Evolutionary conservation across 2,329 filamentous ascomycete species (phyloP), one percentile per base, ranked within the genome.

Genomic region (Alternaria solani): DNA sequence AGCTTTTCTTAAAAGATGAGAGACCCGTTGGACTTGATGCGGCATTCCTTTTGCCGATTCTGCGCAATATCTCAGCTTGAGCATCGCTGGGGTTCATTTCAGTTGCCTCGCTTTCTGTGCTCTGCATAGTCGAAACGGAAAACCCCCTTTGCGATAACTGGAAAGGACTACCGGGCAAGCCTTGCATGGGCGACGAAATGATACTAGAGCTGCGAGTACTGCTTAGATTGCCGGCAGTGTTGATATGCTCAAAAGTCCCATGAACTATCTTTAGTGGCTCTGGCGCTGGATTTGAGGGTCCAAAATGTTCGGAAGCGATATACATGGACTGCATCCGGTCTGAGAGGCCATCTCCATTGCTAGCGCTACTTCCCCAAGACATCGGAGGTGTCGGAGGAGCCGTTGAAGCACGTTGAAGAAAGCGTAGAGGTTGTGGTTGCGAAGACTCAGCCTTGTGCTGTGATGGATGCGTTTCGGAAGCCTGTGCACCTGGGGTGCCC

Each of bases 311-410:
- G 23, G 44, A 44, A 30, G 51, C 42, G 26, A 63, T 44, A 16
- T 56, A 58, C 6, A 66, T 53, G 30, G 64, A 61, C 20, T 61
- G 59, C 46, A 69, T 64, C 26, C 55, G 57, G 11, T 67, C 59
- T 3, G 57, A 57, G n/a, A 67, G 28, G 26, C 38, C 52, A 26
- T 62, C 57, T 38, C 67, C 66, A 23, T 54, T 57, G 39, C 18
- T 53, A 20, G 55, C 42, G 30, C 53, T 64, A 14, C 56, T 59
- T 48, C 56, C 55, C 12, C 54, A 49, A 1, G 66, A 69, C 51
- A 63, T 63, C 11, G 66, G 61, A 16, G 65, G 66, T 4, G 61
- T 69, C 23, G 62, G 42, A 7, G 63, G 64, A 14, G 60, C 41
- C 11, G 57, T 62, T 23, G 60, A 41, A 16, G 59, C 23, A 34